phyloP scores from a whole-genome alignment of 805 yeast genomes.

The Tetrapisispora arboricola region DNA sequence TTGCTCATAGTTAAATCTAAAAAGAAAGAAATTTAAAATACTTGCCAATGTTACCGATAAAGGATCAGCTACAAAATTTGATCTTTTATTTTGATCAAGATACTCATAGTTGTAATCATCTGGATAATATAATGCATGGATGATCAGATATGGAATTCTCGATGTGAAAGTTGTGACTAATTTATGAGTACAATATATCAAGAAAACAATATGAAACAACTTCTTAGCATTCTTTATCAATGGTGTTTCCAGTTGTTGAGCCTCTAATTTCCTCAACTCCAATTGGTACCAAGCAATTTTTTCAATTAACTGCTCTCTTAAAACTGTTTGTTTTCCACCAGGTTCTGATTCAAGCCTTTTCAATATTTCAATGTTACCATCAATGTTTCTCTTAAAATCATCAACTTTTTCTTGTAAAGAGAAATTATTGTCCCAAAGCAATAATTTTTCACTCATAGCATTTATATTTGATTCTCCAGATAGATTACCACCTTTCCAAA shows the following conservation, averaged over 20 bases:
- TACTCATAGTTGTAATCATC: slow-evolving; percentile 13
- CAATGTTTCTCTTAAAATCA: slow-evolving; percentile 14
- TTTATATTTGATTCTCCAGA: slow-evolving; percentile 5
- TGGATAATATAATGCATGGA: slow-evolving; percentile 12
- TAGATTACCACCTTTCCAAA: slow-evolving; percentile 8
- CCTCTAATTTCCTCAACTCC: slow-evolving; percentile 16
- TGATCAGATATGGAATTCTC: slow-evolving; percentile 20
- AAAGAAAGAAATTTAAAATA: slow-evolving; percentile 25
- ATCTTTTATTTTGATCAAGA: slow-evolving; percentile 9
- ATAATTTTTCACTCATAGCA: slow-evolving; percentile 8
- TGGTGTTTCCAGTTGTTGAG: slow-evolving; percentile 10
- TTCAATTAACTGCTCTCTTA: slow-evolving; percentile 17
- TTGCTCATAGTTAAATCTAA: slow-evolving; percentile 25
- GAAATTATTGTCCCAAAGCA: slow-evolving; percentile 20
- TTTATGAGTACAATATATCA: slow-evolving; percentile 32
- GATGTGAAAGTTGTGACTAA: slow-evolving; percentile 24
- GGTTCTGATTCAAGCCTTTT: slow-evolving; percentile 11
- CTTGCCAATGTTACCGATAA: slow-evolving; percentile 31
- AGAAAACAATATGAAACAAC: slow-evolving; percentile 17
- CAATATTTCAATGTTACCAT: slow-evolving; percentile 11
- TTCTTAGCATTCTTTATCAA: slow-evolving; percentile 10
- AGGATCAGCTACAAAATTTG: slow-evolving; percentile 25
- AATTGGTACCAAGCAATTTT: slow-evolving; percentile 20
- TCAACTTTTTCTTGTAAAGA: slow-evolving; percentile 11
- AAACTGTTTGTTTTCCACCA: slow-evolving; percentile 6